These are phyloP conservation scores for Colletotrichum lindemuthianum DNA, from an alignment of 2,329 filamentous ascomycete species.

Conservation along the genomic window DNA sequence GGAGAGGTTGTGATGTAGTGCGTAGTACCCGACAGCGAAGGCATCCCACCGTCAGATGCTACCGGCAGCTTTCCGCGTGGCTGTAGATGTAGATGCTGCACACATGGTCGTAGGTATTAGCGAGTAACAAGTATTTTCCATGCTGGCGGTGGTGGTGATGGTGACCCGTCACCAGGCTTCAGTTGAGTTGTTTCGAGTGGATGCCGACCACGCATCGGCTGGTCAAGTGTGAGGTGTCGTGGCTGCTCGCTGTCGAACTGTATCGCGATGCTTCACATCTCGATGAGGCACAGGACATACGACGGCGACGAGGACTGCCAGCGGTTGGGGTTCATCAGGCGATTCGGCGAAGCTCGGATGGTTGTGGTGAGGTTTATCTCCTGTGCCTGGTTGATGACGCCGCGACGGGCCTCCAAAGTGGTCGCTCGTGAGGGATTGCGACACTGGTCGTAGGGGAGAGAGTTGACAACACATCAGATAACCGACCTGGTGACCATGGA, in stretches of 20 bases:
- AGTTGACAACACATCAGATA: slow-evolving; percentile 34
- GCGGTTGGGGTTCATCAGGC: background rate
- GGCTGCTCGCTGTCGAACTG: background rate
- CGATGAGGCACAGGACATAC: no score
- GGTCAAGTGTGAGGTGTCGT: background rate
- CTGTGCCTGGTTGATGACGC: slow-evolving; percentile 7
- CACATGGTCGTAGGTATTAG: no score
- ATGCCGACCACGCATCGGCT: no score
- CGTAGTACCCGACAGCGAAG: slow-evolving; percentile 6
- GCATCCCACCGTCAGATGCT: slow-evolving; percentile 14
- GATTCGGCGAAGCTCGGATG: background rate
- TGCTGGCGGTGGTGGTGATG: background rate
- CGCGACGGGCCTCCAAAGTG: background rate
- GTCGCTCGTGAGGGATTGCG: slow-evolving; percentile 13
- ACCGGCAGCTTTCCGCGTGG: no score
- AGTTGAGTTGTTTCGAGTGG: background rate
- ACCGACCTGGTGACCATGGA: slow-evolving; percentile 33
- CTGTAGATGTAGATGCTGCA: no score
- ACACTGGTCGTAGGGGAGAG: slow-evolving; percentile 25
- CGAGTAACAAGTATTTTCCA: no score
- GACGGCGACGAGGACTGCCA: no score
- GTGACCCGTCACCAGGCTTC: slow-evolving; percentile 1
- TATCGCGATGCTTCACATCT: slow-evolving; percentile 25
- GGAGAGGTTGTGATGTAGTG: slow-evolving; percentile 21
- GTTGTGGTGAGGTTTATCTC: background rate